Conservation (phyloP, 78 protist species). For the Dictyostelium capitatum region DNA sequence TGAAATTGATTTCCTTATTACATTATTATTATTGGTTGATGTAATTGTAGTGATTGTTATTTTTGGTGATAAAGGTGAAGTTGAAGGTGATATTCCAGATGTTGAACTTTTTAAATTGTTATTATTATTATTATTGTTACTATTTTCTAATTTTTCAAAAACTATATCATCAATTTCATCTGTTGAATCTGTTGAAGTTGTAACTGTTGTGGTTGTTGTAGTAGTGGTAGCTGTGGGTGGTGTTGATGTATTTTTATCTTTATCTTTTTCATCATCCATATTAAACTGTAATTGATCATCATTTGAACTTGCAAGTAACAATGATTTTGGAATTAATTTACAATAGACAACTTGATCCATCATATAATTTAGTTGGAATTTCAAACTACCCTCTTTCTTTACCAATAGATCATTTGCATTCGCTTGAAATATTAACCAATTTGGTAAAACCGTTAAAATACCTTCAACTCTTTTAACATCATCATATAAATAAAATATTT, state of each 20-base stretch:
- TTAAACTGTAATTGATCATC: constrained; percentile 42
- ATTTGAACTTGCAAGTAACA: neutral
- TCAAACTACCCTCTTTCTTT: constrained; percentile 43
- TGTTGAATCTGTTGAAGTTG: too few species aligned
- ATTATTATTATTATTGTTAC: neutral
- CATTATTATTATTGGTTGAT: neutral
- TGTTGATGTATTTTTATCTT: too few species aligned
- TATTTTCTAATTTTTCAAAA: neutral
- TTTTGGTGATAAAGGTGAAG: too few species aligned
- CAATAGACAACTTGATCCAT: constrained; percentile 46
- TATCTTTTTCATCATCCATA: constrained; percentile 27
- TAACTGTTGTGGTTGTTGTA: too few species aligned
- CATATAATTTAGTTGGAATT: constrained; percentile 58
- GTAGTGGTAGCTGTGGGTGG: too few species aligned
- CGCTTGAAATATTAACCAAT: constrained; percentile 69
- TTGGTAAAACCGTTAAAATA: constrained; percentile 41
- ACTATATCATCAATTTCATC: neutral
- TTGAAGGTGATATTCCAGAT: too few species aligned
- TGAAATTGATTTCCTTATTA: constrained; percentile 16
- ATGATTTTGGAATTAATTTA: constrained; percentile 19
- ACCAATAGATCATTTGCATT: constrained; percentile 28
- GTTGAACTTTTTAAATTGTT: neutral
- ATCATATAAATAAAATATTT: constrained; percentile 42
- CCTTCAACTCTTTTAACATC: constrained; percentile 29
- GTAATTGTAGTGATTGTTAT: neutral